Evolutionary conservation across 371 early-diverging fungal species (phyloP), one percentile per base, ranked within the genome.

Genomic region (Mucor mucedo): DNA sequence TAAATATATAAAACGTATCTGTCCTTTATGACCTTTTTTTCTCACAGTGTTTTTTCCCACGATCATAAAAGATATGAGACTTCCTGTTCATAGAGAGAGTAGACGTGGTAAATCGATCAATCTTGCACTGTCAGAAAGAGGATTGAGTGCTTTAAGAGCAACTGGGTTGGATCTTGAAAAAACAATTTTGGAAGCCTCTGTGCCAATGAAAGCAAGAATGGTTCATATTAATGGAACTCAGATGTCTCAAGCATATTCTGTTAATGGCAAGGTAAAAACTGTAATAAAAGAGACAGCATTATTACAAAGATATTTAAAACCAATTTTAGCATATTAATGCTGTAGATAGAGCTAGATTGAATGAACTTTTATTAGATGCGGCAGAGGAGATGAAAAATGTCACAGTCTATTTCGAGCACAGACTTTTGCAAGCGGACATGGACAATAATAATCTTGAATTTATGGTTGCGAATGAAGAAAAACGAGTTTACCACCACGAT

Each of bases 161-260:
- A 87, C 90, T 27, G 89, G 89, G 0, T 77, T 89, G 8, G 84
- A 68, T 5, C 65, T 95, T 13, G 91, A 91, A 29, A 70, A 84
- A 14, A 72, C 74, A 4, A 88, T 95, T 47, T 63, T 93, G 61
- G 73, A 84, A 21, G 82, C 84, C 2, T 87, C 89, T 33, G 86
- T 97, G 8, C 98, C 98, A 2, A 96, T 98, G 97, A 86, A 84
- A 42, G 97, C 95, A 1, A 84, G 98, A 48, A 95, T 96, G 96
- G 87, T 98, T 35, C 98, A 98, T 70, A 63, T 78, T 2, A 76
- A 83, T 1, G 66, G 78, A 7, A 76, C 75, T 21, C 91, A 89
- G 65, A 70, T 82, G 58, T 90, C 90, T 56, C 95, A 95, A 79
- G 80, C 88, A 5, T 98, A 98, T 79, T 94, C 95, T 52, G 85